These are phyloP conservation scores for Podaxis carcinomalis DNA, from an alignment of 768 basidiomycete species.

Conservation along the genomic window DNA sequence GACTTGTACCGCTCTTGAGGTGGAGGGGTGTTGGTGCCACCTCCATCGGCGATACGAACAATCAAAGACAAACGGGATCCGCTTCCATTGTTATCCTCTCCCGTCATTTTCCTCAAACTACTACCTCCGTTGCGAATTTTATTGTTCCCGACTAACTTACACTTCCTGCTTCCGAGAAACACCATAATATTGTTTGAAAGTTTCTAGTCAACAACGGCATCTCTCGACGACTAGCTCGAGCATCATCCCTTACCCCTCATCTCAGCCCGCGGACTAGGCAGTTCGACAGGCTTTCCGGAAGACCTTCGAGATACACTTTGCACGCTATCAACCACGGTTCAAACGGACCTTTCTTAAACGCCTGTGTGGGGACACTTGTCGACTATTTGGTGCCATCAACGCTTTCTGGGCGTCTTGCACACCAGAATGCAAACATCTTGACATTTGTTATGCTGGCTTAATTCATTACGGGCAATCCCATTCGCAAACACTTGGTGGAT, in stretches of 20 bases:
- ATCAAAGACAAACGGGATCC: conserved; percentile 13
- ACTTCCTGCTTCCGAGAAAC: conserved; percentile 41
- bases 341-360: background rate
- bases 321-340: background rate
- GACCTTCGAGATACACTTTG: conserved; percentile 5
- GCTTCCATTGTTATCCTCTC: conserved; percentile 37
- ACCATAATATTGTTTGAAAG: conserved; percentile 44
- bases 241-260: background rate
- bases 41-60: conserved; percentile 6
- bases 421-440: background rate
- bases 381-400: background rate
- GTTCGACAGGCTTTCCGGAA: background rate
- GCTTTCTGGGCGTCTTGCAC: background rate
- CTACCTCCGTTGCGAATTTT: conserved; percentile 44
- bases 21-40: background rate
- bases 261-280: conserved; percentile 6
- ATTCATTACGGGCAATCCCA: background rate
- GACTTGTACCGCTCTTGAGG: background rate
- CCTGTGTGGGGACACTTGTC: background rate
- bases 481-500: background rate
- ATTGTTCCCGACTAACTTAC: conserved; percentile 30
- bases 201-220: conserved; percentile 14
- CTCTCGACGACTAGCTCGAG: conserved; percentile 3
- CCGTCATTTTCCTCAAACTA: conserved; percentile 33
- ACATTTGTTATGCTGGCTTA: background rate